A percentile compares a stretch with the other conserved stretches of the same genome.
Conservation (phyloP, 169 alveolate genomes). For the Plasmodium adleri region DNA sequence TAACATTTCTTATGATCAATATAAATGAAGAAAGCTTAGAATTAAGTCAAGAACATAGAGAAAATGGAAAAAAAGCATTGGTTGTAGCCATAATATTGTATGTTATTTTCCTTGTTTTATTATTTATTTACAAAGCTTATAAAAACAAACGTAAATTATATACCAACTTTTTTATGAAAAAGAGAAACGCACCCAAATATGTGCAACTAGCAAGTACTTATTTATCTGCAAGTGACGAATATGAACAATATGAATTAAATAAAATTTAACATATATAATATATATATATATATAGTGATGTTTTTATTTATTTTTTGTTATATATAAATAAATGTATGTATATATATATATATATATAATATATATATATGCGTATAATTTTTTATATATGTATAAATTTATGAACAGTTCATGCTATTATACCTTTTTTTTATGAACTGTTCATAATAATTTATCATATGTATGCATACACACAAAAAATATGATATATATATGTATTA, state of each 20-base stretch:
- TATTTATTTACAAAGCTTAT: constrained; percentile 69
- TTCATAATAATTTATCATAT: too few species aligned
- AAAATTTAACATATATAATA: constrained; percentile 16
- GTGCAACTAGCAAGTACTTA: constrained; percentile 67
- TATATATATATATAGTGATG: background rate
- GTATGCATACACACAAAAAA: too few species aligned
- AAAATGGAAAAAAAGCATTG: constrained; percentile 75
- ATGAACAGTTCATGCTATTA: background rate
- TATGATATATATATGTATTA: too few species aligned
- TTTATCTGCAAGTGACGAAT: constrained; percentile 64
- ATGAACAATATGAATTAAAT: constrained; percentile 69
- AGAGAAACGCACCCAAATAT: constrained; percentile 60
- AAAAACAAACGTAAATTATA: constrained; percentile 61
- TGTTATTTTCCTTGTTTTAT: constrained; percentile 43
- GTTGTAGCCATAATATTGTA: constrained; percentile 61
- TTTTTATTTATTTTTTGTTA: too few species aligned
- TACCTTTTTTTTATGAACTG: background rate
- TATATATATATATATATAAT: too few species aligned
- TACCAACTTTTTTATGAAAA: constrained; percentile 64
- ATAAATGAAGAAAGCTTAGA: constrained; percentile 62
- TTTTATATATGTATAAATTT: too few species aligned
- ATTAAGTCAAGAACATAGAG: constrained; percentile 58
- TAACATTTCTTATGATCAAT: constrained; percentile 72
- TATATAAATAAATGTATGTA: too few species aligned
- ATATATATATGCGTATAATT: too few species aligned